Conservation (phyloP, 1,284 basidiomycete species). For the Cutaneotrichosporon arboriforme region DNA sequence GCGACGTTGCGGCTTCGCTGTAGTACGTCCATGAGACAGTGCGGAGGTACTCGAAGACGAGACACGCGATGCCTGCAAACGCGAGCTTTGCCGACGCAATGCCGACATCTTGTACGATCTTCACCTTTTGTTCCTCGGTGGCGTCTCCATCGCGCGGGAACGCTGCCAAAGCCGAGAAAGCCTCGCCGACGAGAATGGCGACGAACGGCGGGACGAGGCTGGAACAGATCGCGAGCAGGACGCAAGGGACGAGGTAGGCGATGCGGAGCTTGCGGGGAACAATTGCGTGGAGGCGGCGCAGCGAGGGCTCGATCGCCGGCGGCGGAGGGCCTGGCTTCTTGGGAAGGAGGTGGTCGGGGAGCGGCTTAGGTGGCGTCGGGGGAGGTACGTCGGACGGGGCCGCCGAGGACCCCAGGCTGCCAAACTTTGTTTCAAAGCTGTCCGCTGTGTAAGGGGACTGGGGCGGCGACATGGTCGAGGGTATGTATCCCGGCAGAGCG, state of each 20-base stretch:
- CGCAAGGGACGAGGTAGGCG: conserved; percentile 64
- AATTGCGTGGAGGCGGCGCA: conserved; percentile 62
- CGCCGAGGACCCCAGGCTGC: background rate
- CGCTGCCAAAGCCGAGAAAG: conserved; percentile 69
- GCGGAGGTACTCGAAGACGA: conserved; percentile 68
- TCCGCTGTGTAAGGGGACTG: background rate
- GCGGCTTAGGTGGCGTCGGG: background rate
- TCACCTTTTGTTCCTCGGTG: conserved; percentile 51
- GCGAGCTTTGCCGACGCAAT: conserved; percentile 63
- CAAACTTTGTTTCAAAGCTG: no score
- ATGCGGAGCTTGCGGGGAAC: conserved; percentile 55
- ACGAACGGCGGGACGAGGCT: conserved; percentile 86
- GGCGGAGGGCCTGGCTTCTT: background rate
- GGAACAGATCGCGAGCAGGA: conserved; percentile 61
- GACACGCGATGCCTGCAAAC: conserved; percentile 62
- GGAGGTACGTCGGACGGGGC: background rate
- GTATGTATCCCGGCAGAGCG: background rate
- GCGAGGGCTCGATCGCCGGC: conserved; percentile 51
- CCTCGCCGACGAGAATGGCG: conserved; percentile 81
- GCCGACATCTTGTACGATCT: conserved; percentile 59
- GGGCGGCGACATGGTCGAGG: background rate
- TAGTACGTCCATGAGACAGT: conserved; percentile 79
- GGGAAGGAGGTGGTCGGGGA: background rate
- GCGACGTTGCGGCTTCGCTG: conserved; percentile 71
- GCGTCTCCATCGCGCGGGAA: conserved; percentile 50